A percentile compares a stretch with the other conserved stretches of the same genome.
Conservation (phyloP, 2,329 filamentous ascomycete genomes). For the Stagonosporopsis tanaceti region DNA sequence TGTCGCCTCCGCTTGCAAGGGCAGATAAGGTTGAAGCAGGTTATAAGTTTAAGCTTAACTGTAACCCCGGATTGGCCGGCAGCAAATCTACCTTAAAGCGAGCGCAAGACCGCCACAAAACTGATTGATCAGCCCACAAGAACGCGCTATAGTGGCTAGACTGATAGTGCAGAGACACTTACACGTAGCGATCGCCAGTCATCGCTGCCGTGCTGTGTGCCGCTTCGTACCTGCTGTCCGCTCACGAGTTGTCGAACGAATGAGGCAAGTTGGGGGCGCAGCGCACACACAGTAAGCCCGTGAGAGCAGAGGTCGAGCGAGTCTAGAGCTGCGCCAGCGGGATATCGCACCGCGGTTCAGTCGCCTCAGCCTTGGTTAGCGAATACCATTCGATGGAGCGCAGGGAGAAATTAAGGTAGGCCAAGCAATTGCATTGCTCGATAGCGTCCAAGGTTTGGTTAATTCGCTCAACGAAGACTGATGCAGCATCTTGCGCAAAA, state of each 20-base stretch:
- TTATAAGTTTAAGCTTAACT: slow-evolving; percentile 52
- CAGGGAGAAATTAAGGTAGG: slow-evolving; percentile 42
- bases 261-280: slow-evolving; percentile 12
- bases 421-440: slow-evolving; percentile 41
- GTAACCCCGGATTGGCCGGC: slow-evolving; percentile 31
- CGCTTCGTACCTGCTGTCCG: neutral
- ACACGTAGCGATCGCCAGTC: neutral
- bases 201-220: slow-evolving; percentile 2
- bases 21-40: slow-evolving; percentile 48
- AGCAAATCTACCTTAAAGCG: slow-evolving; percentile 12
- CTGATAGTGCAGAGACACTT: neutral
- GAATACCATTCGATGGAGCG: slow-evolving; percentile 14
- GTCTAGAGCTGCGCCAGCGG: slow-evolving; percentile 28
- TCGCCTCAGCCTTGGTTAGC: slow-evolving; percentile 3
- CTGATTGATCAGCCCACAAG: slow-evolving; percentile 20
- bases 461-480: neutral
- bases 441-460: slow-evolving; percentile 32
- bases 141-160: slow-evolving; percentile 6
- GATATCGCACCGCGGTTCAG: slow-evolving; percentile 20
- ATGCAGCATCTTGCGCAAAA: neutral
- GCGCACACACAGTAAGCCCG: slow-evolving; percentile 3
- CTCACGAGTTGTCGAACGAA: neutral
- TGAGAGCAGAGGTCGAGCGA: neutral
- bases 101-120: slow-evolving; percentile 23
- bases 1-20: slow-evolving; percentile 38